Percentiles rank a stretch among this genome's conserved stretches.
Evolutionary conservation across 2,329 filamentous ascomycete species (phyloP).

Genomic region (Pseudogymnoascus sp.): DNA sequence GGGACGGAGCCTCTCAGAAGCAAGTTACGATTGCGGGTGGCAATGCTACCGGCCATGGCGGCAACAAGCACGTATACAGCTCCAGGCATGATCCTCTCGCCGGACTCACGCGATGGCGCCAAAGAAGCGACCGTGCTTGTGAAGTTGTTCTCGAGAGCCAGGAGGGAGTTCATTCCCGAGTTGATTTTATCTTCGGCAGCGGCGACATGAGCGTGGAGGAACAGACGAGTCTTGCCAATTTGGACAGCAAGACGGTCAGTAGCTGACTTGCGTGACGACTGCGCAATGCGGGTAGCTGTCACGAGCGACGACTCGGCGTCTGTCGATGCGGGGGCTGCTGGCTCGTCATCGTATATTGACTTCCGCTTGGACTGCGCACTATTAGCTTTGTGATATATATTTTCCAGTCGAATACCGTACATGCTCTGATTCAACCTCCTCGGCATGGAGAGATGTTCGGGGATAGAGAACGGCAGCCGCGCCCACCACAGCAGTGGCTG

Average conservation of each 20-base stretch:
- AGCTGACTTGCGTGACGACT: constrained; percentile 38
- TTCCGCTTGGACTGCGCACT: constrained; percentile 43
- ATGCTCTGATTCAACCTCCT: constrained; percentile 30
- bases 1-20: constrained; percentile 72
- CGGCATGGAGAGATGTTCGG: constrained; percentile 40
- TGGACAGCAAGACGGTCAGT: constrained; percentile 83
- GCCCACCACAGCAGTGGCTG: constrained; percentile 34
- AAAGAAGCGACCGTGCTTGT: constrained; percentile 83
- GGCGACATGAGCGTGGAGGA: constrained; percentile 69
- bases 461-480: constrained; percentile 41
- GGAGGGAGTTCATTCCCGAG: constrained; percentile 67
- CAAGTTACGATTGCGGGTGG: constrained; percentile 80
- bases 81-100: constrained; percentile 84
- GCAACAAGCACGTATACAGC: constrained; percentile 87
- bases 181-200: constrained; percentile 78
- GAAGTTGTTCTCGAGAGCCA: constrained; percentile 82
- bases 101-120: constrained; percentile 75
- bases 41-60: constrained; percentile 89
- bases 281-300: constrained; percentile 32
- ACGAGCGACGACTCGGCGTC: constrained; percentile 25
- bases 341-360: constrained; percentile 73
- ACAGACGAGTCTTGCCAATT: constrained; percentile 72
- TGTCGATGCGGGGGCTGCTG: constrained; percentile 29
- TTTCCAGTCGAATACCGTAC: constrained; percentile 17
- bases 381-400: background rate